These are phyloP conservation scores for Schwanniomyces polymorphus DNA, from an alignment of 805 yeast genomes.

Conservation along the genomic window DNA sequence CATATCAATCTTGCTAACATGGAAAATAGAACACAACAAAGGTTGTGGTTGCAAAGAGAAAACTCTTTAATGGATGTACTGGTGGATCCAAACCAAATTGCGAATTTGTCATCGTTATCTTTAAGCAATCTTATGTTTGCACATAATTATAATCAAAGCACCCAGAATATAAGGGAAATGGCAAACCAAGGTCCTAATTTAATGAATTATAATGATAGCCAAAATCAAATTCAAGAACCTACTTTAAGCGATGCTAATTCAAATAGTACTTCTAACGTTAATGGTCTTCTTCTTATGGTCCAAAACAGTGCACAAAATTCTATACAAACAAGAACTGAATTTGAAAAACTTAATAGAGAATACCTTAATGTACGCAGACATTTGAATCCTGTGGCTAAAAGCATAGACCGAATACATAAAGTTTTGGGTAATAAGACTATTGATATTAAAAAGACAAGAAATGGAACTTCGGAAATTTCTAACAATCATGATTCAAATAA, in stretches of 20 bases:
- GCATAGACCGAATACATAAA: conserved; percentile 51
- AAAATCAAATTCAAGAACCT: neutral
- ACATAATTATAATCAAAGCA: conserved; percentile 26
- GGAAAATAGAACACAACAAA: conserved; percentile 79
- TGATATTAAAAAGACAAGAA: conserved; percentile 21
- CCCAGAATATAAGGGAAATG: conserved; percentile 13
- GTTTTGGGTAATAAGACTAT: conserved; percentile 17
- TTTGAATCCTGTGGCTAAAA: conserved; percentile 66
- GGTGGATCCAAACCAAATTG: conserved; percentile 26
- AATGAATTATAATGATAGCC: conserved; percentile 2
- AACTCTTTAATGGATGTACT: conserved; percentile 63
- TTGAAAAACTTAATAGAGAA: conserved; percentile 75
- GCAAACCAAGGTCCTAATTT: conserved; percentile 8
- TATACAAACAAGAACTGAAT: conserved; percentile 69
- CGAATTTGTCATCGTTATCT: conserved; percentile 40
- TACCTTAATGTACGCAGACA: conserved; percentile 68
- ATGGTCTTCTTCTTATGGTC: conserved; percentile 25
- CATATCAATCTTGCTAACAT: conserved; percentile 5
- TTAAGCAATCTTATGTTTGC: conserved; percentile 41
- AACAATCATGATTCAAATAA: conserved; percentile 14
- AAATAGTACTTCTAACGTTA: conserved; percentile 18
- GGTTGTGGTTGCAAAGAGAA: conserved; percentile 81
- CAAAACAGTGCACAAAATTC: conserved; percentile 42
- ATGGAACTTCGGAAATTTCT: conserved; percentile 5
- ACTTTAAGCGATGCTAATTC: neutral